A percentile compares a stretch with the other conserved stretches of the same genome.
Evolutionary conservation across 1,139 yeast species (phyloP).

Genomic region (Martiniozyma asiatica): DNA sequence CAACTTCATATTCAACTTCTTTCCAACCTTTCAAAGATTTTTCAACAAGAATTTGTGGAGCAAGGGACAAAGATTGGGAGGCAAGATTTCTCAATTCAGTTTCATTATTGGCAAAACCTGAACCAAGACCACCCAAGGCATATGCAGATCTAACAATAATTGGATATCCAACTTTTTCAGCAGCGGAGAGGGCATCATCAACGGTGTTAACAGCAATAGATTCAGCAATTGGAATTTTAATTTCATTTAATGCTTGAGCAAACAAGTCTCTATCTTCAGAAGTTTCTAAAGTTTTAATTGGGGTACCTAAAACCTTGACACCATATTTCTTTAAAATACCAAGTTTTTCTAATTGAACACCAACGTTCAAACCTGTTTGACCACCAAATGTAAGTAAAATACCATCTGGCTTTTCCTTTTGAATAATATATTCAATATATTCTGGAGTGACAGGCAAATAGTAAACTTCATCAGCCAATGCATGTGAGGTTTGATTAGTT

Average conservation of each 20-base stretch:
- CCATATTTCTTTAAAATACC: slow-evolving; percentile 86
- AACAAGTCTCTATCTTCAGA: slow-evolving; percentile 96
- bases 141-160: slow-evolving; percentile 96
- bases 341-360: slow-evolving; percentile 86
- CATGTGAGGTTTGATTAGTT: slow-evolving; percentile 92
- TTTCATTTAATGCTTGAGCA: slow-evolving; percentile 88
- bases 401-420: slow-evolving; percentile 94
- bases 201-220: slow-evolving; percentile 90
- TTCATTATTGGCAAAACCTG: slow-evolving; percentile 85
- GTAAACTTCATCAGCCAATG: slow-evolving; percentile 89
- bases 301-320: slow-evolving; percentile 94
- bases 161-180: slow-evolving; percentile 81
- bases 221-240: slow-evolving; percentile 90
- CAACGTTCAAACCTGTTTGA: slow-evolving; percentile 93
- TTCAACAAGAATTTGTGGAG: slow-evolving; percentile 94
- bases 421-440: slow-evolving; percentile 85
- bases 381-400: slow-evolving; percentile 95
- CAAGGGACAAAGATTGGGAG: slow-evolving; percentile 74
- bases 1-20: slow-evolving; percentile 97
- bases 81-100: slow-evolving; percentile 78
- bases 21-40: slow-evolving; percentile 98
- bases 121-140: slow-evolving; percentile 95
- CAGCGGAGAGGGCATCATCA: slow-evolving; percentile 86
- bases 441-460: slow-evolving; percentile 95
- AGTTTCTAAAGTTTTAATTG: slow-evolving; percentile 86